Base-by-base conservation (phyloP, 768 basidiomycete genomes). In the Podaxis sp. region DNA sequence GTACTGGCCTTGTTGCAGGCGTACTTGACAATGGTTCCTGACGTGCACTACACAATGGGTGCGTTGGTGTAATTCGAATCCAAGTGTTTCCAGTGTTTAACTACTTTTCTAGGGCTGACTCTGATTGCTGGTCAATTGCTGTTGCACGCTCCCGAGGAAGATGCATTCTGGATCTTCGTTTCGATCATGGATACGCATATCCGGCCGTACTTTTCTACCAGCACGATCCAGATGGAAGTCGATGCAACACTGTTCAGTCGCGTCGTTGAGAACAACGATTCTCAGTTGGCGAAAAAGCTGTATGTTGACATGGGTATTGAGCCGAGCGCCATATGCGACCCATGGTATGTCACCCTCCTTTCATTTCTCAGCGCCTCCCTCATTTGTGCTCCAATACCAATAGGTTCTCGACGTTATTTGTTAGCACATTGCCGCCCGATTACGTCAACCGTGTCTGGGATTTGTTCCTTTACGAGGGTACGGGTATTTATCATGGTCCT, bases 81-180 rank as follows among this genome's bases (percentile, higher is more conserved):
- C 5, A 2, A 3, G 22, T 33, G 33, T 54, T 65, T 64, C 4
- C 58, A 4, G 33, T 22, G 36, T 55, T 17, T 59, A 39, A 67
- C 19, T 39, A 17, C 36, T 4, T 26, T 3, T 28, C 1, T 60
- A 92, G 92, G 88, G 3, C 74, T 94, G 42, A 84, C 88, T 6
- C 77, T 84, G 11, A 87, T 93, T 57, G 84, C 87, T 22, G 90
- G 90, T 1, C 87, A 92, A 65, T 75, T 94, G 52, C 74, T 94
- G 0, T 74, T 89, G 8, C 85, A 90, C 52, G 84, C 90, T 0
- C 93, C 92, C 0, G 92, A 95, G 65, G 93, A 95, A 71, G 93
- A 95, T 66, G 92, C 90, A 0, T 95, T 95, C 72, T 95, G 92
- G 92, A 93, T 90, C 19, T 93, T 94, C 70, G 82, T 91, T 0